These are phyloP conservation scores for Steccherinum ochraceum DNA, from an alignment of 768 basidiomycete species.

Conservation along the genomic window DNA sequence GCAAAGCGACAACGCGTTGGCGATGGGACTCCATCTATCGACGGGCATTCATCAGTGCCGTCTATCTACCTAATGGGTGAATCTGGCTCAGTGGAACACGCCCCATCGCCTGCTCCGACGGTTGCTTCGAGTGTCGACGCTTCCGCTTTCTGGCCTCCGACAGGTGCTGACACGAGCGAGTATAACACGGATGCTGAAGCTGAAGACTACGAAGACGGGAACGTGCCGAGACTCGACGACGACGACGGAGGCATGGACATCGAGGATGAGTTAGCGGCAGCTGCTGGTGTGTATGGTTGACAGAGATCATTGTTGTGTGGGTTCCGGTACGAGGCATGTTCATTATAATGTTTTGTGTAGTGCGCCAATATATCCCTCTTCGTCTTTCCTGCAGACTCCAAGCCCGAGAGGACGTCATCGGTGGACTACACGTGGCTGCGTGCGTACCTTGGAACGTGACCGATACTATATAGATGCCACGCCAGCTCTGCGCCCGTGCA, in stretches of 20 bases:
- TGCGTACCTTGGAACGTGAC: too few relatives aligned
- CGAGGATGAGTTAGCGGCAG: conserved; percentile 4
- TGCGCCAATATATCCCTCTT: too few relatives aligned
- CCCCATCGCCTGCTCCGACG: conserved; percentile 27
- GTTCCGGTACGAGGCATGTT: too few relatives aligned
- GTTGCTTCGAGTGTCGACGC: conserved; percentile 43
- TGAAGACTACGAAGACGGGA: background rate
- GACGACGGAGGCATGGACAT: conserved; percentile 3
- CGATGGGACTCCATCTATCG: background rate
- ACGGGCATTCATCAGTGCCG: background rate
- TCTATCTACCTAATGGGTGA: background rate
- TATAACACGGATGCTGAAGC: conserved; percentile 35
- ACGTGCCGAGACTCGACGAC: background rate
- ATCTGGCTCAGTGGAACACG: background rate
- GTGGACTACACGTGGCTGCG: too few relatives aligned
- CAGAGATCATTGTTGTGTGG: background rate
- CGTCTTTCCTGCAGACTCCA: too few relatives aligned
- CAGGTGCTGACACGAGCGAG: conserved; percentile 34
- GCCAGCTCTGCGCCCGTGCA: too few relatives aligned
- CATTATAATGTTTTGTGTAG: too few relatives aligned
- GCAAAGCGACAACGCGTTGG: background rate
- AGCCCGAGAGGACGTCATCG: too few relatives aligned
- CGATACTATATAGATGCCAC: too few relatives aligned
- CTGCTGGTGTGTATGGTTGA: conserved; percentile 2
- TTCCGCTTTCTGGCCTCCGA: conserved; percentile 22